phyloP scores from a whole-genome alignment of 495 filamentous ascomycete genomes.

The Neurospora sp. region DNA sequence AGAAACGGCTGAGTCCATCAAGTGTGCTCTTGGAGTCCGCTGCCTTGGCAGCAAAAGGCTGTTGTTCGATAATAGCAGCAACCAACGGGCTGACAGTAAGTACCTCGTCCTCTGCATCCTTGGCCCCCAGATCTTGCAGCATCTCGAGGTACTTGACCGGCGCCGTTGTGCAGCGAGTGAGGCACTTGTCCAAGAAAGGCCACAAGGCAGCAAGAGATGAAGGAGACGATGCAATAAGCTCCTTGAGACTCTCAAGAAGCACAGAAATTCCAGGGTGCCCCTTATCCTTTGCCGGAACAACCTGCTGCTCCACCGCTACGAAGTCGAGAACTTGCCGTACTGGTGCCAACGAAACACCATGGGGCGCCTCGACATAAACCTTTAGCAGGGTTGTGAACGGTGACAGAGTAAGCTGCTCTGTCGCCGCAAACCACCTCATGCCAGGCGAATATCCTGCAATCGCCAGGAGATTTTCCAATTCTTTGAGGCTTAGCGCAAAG shows the following conservation, averaged over 20 bases:
- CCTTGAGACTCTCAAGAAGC: conserved; percentile 41
- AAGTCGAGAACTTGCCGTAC: conserved; percentile 37
- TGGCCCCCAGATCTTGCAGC: conserved; percentile 22
- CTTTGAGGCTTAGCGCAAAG: conserved; percentile 45
- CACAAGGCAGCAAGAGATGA: conserved; percentile 25
- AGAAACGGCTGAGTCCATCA: conserved; percentile 42
- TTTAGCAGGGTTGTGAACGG: conserved; percentile 56
- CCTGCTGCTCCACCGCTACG: conserved; percentile 41
- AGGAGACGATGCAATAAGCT: conserved; percentile 6
- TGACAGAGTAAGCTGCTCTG: conserved; percentile 41
- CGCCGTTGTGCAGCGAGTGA: conserved; percentile 55
- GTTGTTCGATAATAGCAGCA: conserved; percentile 63
- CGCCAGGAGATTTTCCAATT: conserved; percentile 64
- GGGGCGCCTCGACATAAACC: conserved; percentile 36
- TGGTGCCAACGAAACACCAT: conserved; percentile 29
- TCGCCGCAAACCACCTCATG: conserved; percentile 67
- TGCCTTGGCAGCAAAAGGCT: conserved; percentile 54
- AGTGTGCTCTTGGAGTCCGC: conserved; percentile 27
- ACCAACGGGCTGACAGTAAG: conserved; percentile 40
- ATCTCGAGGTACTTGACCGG: conserved; percentile 66
- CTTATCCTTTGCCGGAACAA: conserved; percentile 27
- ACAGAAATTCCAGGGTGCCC: conserved; percentile 39
- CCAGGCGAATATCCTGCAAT: conserved; percentile 68
- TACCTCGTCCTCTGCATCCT: background rate
- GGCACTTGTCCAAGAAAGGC: conserved; percentile 72